Base-by-base conservation (phyloP, 805 yeast species). In the Priceomyces carsonii region DNA sequence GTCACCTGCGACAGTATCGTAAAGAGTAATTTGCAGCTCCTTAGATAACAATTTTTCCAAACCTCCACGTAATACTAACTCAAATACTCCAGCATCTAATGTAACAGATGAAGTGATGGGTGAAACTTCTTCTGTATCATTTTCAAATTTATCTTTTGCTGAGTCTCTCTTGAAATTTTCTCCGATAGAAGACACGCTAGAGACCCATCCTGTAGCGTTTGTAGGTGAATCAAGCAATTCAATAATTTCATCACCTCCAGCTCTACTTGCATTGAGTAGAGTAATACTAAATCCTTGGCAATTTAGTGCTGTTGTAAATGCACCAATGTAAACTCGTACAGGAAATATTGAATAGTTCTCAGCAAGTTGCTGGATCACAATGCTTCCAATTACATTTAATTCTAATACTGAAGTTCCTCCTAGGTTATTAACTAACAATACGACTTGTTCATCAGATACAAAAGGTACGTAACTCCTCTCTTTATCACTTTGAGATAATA, bases 1-100 rank as follows among this genome's bases (percentile, higher is more conserved):
- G 40, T 65, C 71, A n/a, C 71, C 70, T 61, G 63, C 59, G 39
- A 58, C 53, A 16, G 71, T 65, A 39, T 65, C 71, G 66, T 67
- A 65, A 16, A 53, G 55, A 12, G 71, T 65, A 34, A 64, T 46
- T 13, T 57, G 60, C 3, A 66, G 66, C 36, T 63, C 68, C 26
- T 42, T 56, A 3, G 44, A 40, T 32, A 62, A 57, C 6, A 63
- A 46, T 13, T 56, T 59, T 13, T 47, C 33, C 2, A 61, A 55
- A 2, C 61, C 67, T 18, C 44, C 47, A 9, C 38, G 43, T 13
- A 59, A 40, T 5, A 56, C 40, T 1, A 20, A 18, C 18, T 40
- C 46, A 26, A 54, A 42, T 3, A 44, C 23, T 12, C 29, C 31
- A 3, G 57, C 44, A 31, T 51, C 51, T 13, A 55, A 47, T 3